Percentiles rank a stretch among this genome's conserved stretches.
Conservation (phyloP, 2,329 filamentous ascomycete species). For the Alternaria conjuncta region DNA sequence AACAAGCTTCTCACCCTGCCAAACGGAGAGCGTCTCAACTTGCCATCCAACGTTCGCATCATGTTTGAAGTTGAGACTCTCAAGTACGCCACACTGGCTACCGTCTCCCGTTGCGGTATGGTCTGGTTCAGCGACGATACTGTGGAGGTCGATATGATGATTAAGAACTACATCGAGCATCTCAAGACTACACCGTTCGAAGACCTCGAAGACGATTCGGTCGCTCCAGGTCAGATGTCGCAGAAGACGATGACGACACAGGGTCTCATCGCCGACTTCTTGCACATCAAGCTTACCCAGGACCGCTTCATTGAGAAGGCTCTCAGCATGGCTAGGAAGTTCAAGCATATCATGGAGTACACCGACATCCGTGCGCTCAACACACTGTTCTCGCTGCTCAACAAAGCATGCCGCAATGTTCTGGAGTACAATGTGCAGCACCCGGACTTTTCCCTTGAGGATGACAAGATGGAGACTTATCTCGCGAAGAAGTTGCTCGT, state of each 20-base stretch:
- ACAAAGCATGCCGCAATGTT: constrained; percentile 89
- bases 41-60: constrained; percentile 94
- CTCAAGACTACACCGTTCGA: constrained; percentile 87
- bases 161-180: constrained; percentile 85
- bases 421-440: constrained; percentile 97
- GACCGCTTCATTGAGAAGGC: constrained; percentile 83
- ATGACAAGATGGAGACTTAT: constrained; percentile 87
- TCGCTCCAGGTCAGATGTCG: constrained; percentile 61
- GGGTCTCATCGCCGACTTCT: constrained; percentile 76
- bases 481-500: constrained; percentile 93
- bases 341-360: constrained; percentile 98
- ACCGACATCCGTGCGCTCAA: constrained; percentile 88
- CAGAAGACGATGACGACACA: constrained; percentile 79
- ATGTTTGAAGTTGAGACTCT: constrained; percentile 99
- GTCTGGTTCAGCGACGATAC: constrained; percentile 99
- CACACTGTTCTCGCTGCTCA: constrained; percentile 92
- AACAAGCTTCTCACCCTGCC: constrained; percentile 97
- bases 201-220: constrained; percentile 90
- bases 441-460: constrained; percentile 88
- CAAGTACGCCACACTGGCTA: constrained; percentile 96
- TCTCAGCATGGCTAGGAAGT: constrained; percentile 75
- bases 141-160: constrained; percentile 90
- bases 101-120: constrained; percentile 99
- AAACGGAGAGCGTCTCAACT: constrained; percentile 95
- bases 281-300: constrained; percentile 75